Base-by-base conservation (phyloP, 306 rosid genomes). In the Phaseolus lunatus region DNA sequence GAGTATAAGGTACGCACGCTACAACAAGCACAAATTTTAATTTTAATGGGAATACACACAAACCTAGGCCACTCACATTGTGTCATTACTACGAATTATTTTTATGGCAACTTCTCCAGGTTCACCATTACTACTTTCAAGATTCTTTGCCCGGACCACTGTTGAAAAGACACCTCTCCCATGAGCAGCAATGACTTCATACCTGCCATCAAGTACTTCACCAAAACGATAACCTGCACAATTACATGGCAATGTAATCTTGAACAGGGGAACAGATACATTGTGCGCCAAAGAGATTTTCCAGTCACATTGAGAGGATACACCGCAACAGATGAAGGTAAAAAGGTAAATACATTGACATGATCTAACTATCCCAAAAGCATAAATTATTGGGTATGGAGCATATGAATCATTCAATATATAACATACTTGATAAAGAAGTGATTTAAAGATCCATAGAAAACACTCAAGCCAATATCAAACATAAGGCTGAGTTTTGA, bases 81-180 rank as follows among this genome's bases (percentile, higher is more conserved):
- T 95, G 79, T 95, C 99, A 78, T 95, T 95, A 83, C 89, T 95
- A 29, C 99, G 99, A 63, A 95, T 90, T 50, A 95, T 92, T 86
- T 95, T 95, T 52, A 95, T 85, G 49, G 99, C 99, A 67, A 95
- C 97, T 86, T 90, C 99, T 71, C 88, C 94, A n/a, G 94, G 99
- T 81, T 95, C 97, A n/a, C 89, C 96, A 81, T 82, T 89, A 70
- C 87, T 67, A 75, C 84, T 90, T 5, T 48, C n/a, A 49, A 92
- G 93, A 84, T 92, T 91, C 82, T 85, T 92, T 35, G 98, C 98
- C 72, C 98, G 93, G 73, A 96, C 98, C 49, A 96, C 99, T 4
- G 96, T 91, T 22, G 99, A 96, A 86, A 96, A 96, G 64, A 96
- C 98, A 80, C 99, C 99, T 81, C 80, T 96, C 43, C 99, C 99